phyloP scores from a whole-genome alignment of 805 yeast genomes.

The Sugiyamaella floridensis region DNA sequence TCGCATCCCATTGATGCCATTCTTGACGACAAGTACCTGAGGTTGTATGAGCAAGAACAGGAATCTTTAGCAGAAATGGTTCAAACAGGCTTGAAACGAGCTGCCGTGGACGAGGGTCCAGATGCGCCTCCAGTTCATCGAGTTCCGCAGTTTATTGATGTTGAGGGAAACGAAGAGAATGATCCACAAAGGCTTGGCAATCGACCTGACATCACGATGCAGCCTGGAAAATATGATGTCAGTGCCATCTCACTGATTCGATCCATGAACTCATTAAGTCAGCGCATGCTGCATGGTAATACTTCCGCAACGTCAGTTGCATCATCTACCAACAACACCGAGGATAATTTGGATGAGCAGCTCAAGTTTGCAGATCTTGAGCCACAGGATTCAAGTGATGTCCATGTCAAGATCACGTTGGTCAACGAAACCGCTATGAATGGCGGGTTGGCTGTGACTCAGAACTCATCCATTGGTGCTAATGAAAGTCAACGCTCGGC shows the following conservation, averaged over 20 bases:
- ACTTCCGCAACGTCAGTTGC: background rate
- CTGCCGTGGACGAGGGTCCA: slow-evolving; percentile 18
- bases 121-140: background rate
- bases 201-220: slow-evolving; percentile 85
- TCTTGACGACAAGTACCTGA: slow-evolving; percentile 68
- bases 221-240: slow-evolving; percentile 46
- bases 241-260: slow-evolving; percentile 72
- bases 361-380: slow-evolving; percentile 26
- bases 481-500: background rate
- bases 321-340: background rate
- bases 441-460: background rate
- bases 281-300: slow-evolving; percentile 53
- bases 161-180: slow-evolving; percentile 75
- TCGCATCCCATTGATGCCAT: slow-evolving; percentile 78
- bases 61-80: slow-evolving; percentile 24
- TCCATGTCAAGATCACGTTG: slow-evolving; percentile 16
- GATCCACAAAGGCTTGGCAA: slow-evolving; percentile 72
- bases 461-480: background rate
- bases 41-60: slow-evolving; percentile 53
- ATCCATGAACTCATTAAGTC: slow-evolving; percentile 83
- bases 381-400: slow-evolving; percentile 1
- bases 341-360: slow-evolving; percentile 19
- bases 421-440: background rate
- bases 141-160: slow-evolving; percentile 67
- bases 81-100: slow-evolving; percentile 14